Evolutionary conservation across 2,329 filamentous ascomycete genomes (phyloP), one percentile per base, ranked within the genome.

Genomic region (Aquanectria penicillioides): DNA sequence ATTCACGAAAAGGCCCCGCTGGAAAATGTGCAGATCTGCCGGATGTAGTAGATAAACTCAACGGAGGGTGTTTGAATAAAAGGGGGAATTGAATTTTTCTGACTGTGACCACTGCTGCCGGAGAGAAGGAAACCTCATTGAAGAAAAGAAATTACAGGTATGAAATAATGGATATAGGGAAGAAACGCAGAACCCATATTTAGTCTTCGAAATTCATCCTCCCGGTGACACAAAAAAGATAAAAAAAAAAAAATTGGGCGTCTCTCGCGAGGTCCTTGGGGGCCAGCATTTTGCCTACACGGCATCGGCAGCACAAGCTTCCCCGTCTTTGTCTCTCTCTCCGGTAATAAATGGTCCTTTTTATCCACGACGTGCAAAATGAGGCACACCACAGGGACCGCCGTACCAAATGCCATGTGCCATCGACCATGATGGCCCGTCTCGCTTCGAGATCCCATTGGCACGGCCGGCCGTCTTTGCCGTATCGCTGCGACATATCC

Each of bases 91-190:
- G 67, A 65, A 69, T 69, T 69, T 54, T 61, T 65, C 59, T 69
- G 65, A 69, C 63, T 69, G 51, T 40, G 65, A 69, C 66, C 66
- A 66, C 57, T 66, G 60, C 62, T 66, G 61, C 66, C 64, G 63
- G 64, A 67, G 65, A 69, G 57, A 67, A 68, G 57, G 59, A 68
- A 62, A 67, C 67, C 67, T 65, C 63, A 57, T 65, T 51, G 58
- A 66, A 56, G 54, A 61, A 65, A 57, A 64, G 65, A 63, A 69
- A 69, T 69, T 69, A 69, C 67, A 69, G 64, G 40, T 67, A 67
- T 64, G 67, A 69, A 68, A 69, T 69, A 69, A 69, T 61, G 65
- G 67, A 69, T 68, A 68, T 69, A 69, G 53, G 34, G 54, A 68
- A 64, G 41, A 50, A 66, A 59, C 61, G 66, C 63, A 66, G 62